Evolutionary conservation across 2,329 filamentous ascomycete species (phyloP), one percentile per base, ranked within the genome.

Genomic region (Neofusicoccum cordaticola): DNA sequence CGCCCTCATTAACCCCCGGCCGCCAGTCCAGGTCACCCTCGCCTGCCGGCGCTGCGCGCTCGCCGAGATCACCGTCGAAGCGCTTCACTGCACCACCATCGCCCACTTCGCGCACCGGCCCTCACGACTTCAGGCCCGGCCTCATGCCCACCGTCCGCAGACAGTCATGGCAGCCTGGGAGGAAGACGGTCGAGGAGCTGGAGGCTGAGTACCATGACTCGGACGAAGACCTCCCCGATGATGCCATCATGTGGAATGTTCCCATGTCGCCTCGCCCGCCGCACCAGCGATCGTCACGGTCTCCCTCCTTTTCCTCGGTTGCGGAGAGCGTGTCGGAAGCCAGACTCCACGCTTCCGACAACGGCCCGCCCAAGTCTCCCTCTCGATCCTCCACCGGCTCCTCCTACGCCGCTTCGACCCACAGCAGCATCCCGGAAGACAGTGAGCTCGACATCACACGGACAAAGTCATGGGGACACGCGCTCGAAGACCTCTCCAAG

Each of bases 171-270:
- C 89, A 92, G 74, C 84, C 88, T 0, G 85, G 81, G 50, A 83
- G 88, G 65, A 94, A 92, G 75, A 87, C 88, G 0, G 82, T 86
- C 0, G 79, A 88, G 66, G 87, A 93, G 71, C 81, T 92, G 61
- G 91, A 95, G 73, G 85, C 86, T 63, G 91, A 94, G 72, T 93
- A 92, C 69, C 90, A 93, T 69, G 89, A 93, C 62, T 88, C 86
- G 62, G 90, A 93, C 71, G 87, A 91, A 67, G 83, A 85, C 65
- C 88, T 95, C 35, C 91, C 91, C 0, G 90, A 93, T 31, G 90
- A 91, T 62, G 85, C 91, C 27, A 84, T 93, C 61, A 84, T 95
- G 52, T 90, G 92, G 78, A 95, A 95, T 68, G 88, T 95, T 2
- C 91, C 91, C 4, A 86, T 95, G 51, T 93, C 91, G 0, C 91